Base-by-base conservation (phyloP, 2,329 filamentous ascomycete species). In the Aphanocladium album region DNA sequence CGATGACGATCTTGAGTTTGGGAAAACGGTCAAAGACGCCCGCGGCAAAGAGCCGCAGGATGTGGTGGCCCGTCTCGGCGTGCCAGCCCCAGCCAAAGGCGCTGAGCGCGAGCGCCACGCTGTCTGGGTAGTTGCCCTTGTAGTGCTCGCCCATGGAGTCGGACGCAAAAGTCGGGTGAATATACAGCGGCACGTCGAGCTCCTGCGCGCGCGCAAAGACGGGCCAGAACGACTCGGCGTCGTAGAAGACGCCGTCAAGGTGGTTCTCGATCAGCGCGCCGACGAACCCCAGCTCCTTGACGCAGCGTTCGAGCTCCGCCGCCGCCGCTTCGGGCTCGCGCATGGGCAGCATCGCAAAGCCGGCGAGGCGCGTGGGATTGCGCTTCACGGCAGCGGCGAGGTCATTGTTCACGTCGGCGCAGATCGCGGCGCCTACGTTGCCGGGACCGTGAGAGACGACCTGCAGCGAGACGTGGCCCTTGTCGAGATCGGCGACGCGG, bases 31-130 rank as follows among this genome's bases (percentile, higher is more conserved):
- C 71, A 57, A 78, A 75, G 4, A 73, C 65, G 3, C 67, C 66
- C n/a, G 65, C 58, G 37, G 71, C 74, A 35, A 72, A 71, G 49
- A 80, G 65, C 57, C 73, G 67, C 39, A 73, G 65, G 61, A 74
- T 51, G 57, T 71, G 74, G 67, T 83, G 66, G 0, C 75, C 81
- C 1, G 78, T 79, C 11, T 81, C 76, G 7, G 70, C 69, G 65
- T 85, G 83, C 77, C 81, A 83, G 7, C 79, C 80, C 70, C 76
- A 81, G 0, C 74, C 78, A 45, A 70, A 75, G 16, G 73, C 71
- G 9, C 73, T 74, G 54, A 83, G 69, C 11, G 70, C 67, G 16
- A 60, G 25, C 2, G 68, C 71, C 0, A 72, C 68, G 0, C 56
- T 60, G 2, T 68, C 61, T 16, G 66, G 60, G 57, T 74, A 74